Conservation (phyloP, 2,329 filamentous ascomycete genomes). For the Sordariomycetes sp. region DNA sequence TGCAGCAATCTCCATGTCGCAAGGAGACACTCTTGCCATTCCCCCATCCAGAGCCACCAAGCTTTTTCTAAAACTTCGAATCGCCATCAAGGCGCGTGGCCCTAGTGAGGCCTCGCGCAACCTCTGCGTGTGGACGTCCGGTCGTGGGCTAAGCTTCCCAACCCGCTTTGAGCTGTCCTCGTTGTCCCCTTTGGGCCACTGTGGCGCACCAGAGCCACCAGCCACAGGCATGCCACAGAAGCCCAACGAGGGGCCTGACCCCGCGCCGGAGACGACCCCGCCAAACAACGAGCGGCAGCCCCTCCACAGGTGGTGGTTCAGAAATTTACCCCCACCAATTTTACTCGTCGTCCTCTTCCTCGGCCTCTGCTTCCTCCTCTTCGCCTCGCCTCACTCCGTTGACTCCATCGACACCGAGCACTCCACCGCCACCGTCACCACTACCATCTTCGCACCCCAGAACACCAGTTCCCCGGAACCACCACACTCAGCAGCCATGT, state of each 20-base stretch:
- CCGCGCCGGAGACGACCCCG: background rate
- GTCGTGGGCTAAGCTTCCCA: background rate
- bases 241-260: background rate
- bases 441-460: background rate
- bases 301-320: background rate
- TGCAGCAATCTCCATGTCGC: too few species aligned
- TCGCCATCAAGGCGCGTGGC: too few species aligned
- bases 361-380: constrained; percentile 1
- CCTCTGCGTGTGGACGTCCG: too few species aligned
- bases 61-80: too few species aligned
- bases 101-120: too few species aligned
- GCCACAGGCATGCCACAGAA: background rate
- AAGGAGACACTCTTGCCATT: too few species aligned
- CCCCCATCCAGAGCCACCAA: too few species aligned
- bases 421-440: background rate
- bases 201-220: background rate
- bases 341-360: background rate
- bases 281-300: background rate
- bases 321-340: constrained; percentile 4
- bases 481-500: constrained; percentile 5
- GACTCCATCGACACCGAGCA: background rate
- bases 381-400: background rate
- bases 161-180: background rate
- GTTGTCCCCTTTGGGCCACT: background rate
- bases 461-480: background rate